A percentile compares a stretch with the other conserved stretches of the same genome.
These are phyloP conservation scores for Takashimella tepidaria DNA, from an alignment of 1,284 basidiomycete genomes.

Conservation along the genomic window DNA sequence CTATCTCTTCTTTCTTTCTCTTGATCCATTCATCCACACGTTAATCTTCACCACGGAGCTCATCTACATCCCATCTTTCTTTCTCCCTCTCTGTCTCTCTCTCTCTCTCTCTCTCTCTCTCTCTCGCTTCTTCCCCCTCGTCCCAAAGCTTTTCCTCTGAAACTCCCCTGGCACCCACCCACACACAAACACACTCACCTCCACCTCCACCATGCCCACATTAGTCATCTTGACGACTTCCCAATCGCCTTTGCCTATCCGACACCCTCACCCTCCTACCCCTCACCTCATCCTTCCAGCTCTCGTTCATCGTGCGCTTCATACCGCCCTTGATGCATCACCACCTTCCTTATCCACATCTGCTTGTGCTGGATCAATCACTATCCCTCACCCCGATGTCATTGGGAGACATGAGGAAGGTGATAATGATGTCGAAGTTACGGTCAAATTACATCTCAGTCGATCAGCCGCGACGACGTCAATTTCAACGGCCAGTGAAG, in stretches of 20 bases:
- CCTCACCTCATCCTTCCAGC: conserved; percentile 36
- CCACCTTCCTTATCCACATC: conserved; percentile 16
- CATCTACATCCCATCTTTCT: too few species aligned
- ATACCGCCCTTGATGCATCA: conserved; percentile 36
- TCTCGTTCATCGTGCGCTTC: conserved; percentile 43
- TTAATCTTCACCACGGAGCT: too few species aligned
- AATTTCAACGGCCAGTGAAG: neutral
- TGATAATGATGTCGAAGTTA: conserved; percentile 34
- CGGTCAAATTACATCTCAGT: conserved; percentile 43
- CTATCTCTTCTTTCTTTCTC: too few species aligned
- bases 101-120: neutral
- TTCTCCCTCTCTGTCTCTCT: neutral
- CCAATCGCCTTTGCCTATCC: conserved; percentile 36
- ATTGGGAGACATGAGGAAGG: conserved; percentile 2
- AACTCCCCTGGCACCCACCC: neutral
- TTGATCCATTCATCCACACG: too few species aligned
- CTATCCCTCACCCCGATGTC: conserved; percentile 32
- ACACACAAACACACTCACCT: neutral
- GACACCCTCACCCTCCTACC: conserved; percentile 37
- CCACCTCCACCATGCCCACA: conserved; percentile 10
- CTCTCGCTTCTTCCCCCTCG: neutral
- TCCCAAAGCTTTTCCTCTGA: neutral
- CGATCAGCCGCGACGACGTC: neutral
- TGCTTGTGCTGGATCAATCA: conserved; percentile 9
- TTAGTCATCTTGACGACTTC: conserved; percentile 43